phyloP scores from a whole-genome alignment of 495 filamentous ascomycete genomes.

The Neurospora sp. region DNA sequence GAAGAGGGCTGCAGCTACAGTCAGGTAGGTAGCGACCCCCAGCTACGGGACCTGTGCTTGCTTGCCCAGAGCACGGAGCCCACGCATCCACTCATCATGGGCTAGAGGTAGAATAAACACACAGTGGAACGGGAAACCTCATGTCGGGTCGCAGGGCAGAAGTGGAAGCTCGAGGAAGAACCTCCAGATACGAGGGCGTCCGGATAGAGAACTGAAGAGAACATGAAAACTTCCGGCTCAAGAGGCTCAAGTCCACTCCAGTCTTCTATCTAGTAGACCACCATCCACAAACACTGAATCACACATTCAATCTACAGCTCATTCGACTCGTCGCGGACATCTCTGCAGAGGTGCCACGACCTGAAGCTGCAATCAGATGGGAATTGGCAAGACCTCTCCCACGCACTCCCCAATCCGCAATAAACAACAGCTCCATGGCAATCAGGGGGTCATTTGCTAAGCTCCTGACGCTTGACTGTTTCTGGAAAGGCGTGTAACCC shows the following conservation, averaged over 20 bases:
- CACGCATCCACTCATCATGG: neutral
- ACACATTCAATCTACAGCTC: neutral
- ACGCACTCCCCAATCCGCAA: neutral
- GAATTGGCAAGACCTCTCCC: neutral
- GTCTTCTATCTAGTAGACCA: neutral
- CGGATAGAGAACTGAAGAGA: neutral
- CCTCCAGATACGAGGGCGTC: neutral
- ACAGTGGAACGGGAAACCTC: neutral
- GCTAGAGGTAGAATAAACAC: neutral
- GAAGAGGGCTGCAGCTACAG: neutral
- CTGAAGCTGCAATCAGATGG: neutral
- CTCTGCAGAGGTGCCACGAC: neutral
- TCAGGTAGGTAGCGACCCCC: neutral
- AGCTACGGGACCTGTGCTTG: neutral
- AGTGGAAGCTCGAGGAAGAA: neutral
- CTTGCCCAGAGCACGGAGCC: neutral
- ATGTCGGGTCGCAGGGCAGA: neutral
- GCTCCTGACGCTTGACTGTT: neutral
- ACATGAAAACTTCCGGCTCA: neutral
- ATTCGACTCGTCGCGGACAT: neutral
- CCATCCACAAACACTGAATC: neutral
- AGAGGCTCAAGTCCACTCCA: neutral
- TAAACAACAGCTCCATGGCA: neutral
- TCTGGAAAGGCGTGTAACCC: neutral
- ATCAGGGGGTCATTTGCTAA: slow-evolving; percentile 1